phyloP scores from a whole-genome alignment of 2,329 filamentous ascomycete species.

The Botrytis byssoidea region DNA sequence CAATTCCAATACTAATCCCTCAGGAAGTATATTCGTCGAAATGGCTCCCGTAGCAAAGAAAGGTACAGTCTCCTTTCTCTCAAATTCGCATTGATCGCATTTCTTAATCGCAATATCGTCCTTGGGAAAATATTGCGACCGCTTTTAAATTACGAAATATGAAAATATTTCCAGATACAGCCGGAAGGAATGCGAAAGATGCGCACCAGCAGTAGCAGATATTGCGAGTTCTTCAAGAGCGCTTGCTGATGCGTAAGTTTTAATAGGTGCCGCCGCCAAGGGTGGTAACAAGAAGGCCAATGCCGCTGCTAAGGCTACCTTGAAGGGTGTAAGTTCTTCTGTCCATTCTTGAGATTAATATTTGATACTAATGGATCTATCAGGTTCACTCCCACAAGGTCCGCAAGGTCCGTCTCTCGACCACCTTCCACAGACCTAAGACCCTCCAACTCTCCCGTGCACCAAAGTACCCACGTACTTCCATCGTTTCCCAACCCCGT shows the following conservation, averaged over 20 bases:
- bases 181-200: conserved; percentile 29
- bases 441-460: conserved; percentile 86
- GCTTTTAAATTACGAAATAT: conserved; percentile 22
- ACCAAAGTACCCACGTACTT: conserved; percentile 97
- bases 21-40: conserved; percentile 32
- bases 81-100: conserved; percentile 19
- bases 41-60: conserved; percentile 40
- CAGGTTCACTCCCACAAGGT: conserved; percentile 78
- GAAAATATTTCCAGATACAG: conserved; percentile 19
- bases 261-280: conserved; percentile 54
- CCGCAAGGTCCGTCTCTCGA: conserved; percentile 87
- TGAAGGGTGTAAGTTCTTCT: conserved; percentile 79
- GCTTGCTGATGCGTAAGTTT: conserved; percentile 66
- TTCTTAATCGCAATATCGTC: conserved; percentile 24
- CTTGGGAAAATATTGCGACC: conserved; percentile 25
- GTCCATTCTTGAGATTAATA: conserved; percentile 43
- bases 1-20: conserved; percentile 28
- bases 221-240: conserved; percentile 72
- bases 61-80: conserved; percentile 38
- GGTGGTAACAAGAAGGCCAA: conserved; percentile 80
- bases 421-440: conserved; percentile 97
- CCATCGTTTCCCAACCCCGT: conserved; percentile 81
- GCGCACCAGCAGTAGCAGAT: conserved; percentile 64
- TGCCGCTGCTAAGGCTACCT: conserved; percentile 90
- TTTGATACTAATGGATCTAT: conserved; percentile 31